These are phyloP conservation scores for Fusarium anthophilum DNA, from an alignment of 2,329 filamentous ascomycete genomes.

Conservation along the genomic window DNA sequence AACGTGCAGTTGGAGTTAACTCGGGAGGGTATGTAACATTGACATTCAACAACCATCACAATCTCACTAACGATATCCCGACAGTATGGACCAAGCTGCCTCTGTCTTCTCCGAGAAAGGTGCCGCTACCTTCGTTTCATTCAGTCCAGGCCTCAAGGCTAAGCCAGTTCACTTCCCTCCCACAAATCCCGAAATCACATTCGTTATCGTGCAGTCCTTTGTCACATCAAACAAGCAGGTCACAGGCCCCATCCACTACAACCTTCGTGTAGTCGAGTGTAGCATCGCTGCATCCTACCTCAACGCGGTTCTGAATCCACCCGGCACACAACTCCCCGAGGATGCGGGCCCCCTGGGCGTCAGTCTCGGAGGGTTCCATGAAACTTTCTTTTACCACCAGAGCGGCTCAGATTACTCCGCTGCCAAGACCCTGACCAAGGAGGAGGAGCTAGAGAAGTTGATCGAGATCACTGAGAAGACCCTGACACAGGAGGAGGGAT, in stretches of 20 bases:
- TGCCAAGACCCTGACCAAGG: constrained; percentile 56
- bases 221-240: constrained; percentile 94
- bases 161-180: constrained; percentile 83
- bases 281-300: constrained; percentile 82
- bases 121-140: constrained; percentile 89
- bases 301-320: constrained; percentile 65
- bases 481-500: constrained; percentile 82
- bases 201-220: constrained; percentile 94
- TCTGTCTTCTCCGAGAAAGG: constrained; percentile 92
- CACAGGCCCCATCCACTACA: constrained; percentile 94
- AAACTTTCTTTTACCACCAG: constrained; percentile 74
- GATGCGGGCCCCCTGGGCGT: constrained; percentile 86
- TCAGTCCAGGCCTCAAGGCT: constrained; percentile 80
- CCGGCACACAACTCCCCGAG: constrained; percentile 69
- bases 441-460: constrained; percentile 77
- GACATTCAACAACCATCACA: not conserved
- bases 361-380: constrained; percentile 87
- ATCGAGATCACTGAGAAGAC: constrained; percentile 74
- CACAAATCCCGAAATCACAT: constrained; percentile 83
- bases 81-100: constrained; percentile 94
- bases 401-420: constrained; percentile 51
- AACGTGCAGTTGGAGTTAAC: constrained; percentile 94
- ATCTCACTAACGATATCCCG: constrained; percentile 25
- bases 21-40: constrained; percentile 77
- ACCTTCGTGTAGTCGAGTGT: constrained; percentile 95